Evolutionary conservation across 2,329 filamentous ascomycete genomes (phyloP), one percentile per base, ranked within the genome.

Genomic region (Lecanicillium sp.): DNA sequence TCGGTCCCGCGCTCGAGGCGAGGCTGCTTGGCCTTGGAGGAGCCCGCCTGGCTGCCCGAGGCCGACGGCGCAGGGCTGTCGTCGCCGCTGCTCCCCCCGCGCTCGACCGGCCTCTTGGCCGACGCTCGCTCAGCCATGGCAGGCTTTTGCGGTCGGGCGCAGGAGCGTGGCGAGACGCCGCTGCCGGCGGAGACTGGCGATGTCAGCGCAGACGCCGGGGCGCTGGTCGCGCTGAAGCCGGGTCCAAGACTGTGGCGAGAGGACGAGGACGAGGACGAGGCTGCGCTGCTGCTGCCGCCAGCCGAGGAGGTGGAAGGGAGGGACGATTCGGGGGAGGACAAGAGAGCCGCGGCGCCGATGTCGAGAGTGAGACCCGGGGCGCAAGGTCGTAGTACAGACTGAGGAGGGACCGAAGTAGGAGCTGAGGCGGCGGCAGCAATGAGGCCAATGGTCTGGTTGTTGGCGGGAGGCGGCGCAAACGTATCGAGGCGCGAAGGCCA

Each of bases 1-100:
- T 74, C 70, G 20, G 65, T 58, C 4, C 66, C 65, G 48, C 69
- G 69, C 37, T 78, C 74, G 17, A 75, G 57, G n/a, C 72, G 66
- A 32, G 74, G 67, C 48, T 75, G 60, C 62, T 77, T 79, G 54
- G 67, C 58, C 61, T 74, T 77, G 50, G 56, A 54, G 50, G 51
- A 51, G 21, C 60, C 58, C 33, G 54, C 42, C 35, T 47, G 43
- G 37, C 38, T 33, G 24, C 39, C 43, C 3, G 44, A 24, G 3
- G 39, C 35, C 8, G 38, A 38, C 10, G 9, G 30, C 58, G 43
- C 61, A 52, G 24, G 54, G 44, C 58, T 64, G 50, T 74, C 69
- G 53, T 56, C 56, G 49, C 57, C 47, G 30, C 58, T 57, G 51
- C 59, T 53, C 49, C 67, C 65, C 52, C 59, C 57, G 56, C 62